These are phyloP conservation scores for Pythium biforme DNA, from an alignment of 352 stramenopile species.

Conservation along the genomic window DNA sequence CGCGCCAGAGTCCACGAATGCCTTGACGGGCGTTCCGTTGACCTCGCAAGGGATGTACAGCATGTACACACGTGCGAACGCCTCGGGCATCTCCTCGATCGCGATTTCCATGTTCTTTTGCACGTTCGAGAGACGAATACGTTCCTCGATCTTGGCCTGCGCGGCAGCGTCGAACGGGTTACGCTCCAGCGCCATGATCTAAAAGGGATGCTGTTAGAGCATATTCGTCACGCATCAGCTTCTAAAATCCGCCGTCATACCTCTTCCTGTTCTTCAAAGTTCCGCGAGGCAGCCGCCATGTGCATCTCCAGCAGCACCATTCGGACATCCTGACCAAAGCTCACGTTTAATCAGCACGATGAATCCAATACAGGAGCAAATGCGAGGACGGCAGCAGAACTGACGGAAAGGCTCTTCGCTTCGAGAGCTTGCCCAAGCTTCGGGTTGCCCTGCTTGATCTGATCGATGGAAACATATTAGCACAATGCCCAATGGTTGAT, in stretches of 20 bases:
- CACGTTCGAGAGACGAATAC: constrained; percentile 81
- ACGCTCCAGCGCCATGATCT: constrained; percentile 51
- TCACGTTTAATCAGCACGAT: neutral
- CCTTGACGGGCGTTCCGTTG: constrained; percentile 80
- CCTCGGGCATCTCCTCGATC: constrained; percentile 86
- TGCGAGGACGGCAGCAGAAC: constrained; percentile 6
- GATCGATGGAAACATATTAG: constrained; percentile 5
- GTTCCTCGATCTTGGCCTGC: constrained; percentile 82
- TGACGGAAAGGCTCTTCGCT: constrained; percentile 66
- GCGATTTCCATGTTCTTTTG: constrained; percentile 90
- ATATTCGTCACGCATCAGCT: neutral
- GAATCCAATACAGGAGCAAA: no score
- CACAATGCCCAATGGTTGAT: no score
- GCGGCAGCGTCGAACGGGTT: constrained; percentile 79
- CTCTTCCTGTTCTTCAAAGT: constrained; percentile 82
- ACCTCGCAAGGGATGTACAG: constrained; percentile 88
- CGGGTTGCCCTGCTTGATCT: constrained; percentile 65
- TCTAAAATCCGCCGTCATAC: no score
- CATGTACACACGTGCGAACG: constrained; percentile 87
- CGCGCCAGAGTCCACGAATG: constrained; percentile 90
- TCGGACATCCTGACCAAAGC: constrained; percentile 56
- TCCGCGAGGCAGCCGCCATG: constrained; percentile 75
- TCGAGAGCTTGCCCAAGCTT: constrained; percentile 63
- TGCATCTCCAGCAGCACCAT: constrained; percentile 85
- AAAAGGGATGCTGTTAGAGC: neutral